phyloP scores from a whole-genome alignment of 768 basidiomycete genomes.

The Hemileccinum rubropunctum region DNA sequence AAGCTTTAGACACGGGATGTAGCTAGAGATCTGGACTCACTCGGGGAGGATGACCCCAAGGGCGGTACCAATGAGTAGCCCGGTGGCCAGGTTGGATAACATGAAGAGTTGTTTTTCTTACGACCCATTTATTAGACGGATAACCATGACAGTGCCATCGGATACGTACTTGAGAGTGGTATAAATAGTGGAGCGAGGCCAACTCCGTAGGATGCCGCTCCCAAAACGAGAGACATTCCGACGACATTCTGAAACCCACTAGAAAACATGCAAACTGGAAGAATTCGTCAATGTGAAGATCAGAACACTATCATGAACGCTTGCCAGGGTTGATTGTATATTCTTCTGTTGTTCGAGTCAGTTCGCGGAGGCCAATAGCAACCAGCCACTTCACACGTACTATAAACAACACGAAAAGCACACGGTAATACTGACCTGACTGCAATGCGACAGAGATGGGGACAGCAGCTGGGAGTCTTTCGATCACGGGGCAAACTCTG shows the following conservation, averaged over 20 bases:
- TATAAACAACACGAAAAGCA: too few species aligned
- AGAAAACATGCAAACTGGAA: slow-evolving; percentile 18
- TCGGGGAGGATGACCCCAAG: slow-evolving; percentile 93
- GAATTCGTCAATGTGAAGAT: neutral
- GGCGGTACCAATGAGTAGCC: slow-evolving; percentile 85
- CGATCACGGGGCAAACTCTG: too few species aligned
- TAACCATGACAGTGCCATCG: slow-evolving; percentile 1
- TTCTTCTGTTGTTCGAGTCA: neutral
- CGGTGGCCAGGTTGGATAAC: slow-evolving; percentile 67
- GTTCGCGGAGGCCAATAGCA: neutral
- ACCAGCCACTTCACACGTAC: neutral
- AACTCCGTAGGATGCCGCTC: slow-evolving; percentile 58
- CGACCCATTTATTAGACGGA: slow-evolving; percentile 30
- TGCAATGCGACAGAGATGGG: too few species aligned
- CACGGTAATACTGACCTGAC: too few species aligned
- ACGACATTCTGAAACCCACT: slow-evolving; percentile 22
- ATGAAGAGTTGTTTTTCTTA: slow-evolving; percentile 43
- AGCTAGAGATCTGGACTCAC: slow-evolving; percentile 45
- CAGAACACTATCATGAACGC: neutral
- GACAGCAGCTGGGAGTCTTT: too few species aligned
- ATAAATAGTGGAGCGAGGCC: slow-evolving; percentile 78
- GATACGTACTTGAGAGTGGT: slow-evolving; percentile 56
- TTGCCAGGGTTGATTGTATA: neutral
- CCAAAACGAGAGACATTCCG: slow-evolving; percentile 59
- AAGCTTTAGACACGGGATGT: neutral